Evolutionary conservation across 2,329 filamentous ascomycete genomes (phyloP), one percentile per base, ranked within the genome.

Genomic region (Aspergillus ochraceoroseus): DNA sequence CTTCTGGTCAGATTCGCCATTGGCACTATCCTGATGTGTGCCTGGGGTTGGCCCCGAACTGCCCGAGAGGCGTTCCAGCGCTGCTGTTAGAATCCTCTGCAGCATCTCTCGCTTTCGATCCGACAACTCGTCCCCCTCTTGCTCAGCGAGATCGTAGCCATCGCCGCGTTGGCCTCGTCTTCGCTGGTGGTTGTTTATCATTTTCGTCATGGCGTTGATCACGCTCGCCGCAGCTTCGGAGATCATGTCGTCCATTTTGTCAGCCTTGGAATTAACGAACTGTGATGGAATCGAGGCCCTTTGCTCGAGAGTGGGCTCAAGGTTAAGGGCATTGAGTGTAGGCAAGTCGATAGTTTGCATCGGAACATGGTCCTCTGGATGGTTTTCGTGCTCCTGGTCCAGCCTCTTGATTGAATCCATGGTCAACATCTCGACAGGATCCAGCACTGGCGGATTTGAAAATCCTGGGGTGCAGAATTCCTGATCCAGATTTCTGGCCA

Each of bases 191-290:
- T 44, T 52, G 38, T 57, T 59, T 41, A 62, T 57, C 41, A 59
- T 53, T 14, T 54, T 63, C 4, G 55, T 58, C 53, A 66, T 54
- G 15, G 57, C 54, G 33, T 58, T 59, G 22, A 65, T 51, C 39
- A 65, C 44, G 31, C 57, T 59, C 14, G 51, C 47, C 20, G 61
- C 59, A 7, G 56, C 55, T 19, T 63, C 56, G 5, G 55, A 32
- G 11, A 64, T 45, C 13, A 55, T 41, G 9, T 52, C 46, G 36
- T 57, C 20, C 46, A 46, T 38, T 40, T 56, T 46, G 3, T 28
- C 42, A 11, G 41, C 36, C 15, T 35, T 44, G 14, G 30, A 15
- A 7, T 30, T 36, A 12, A 20, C 29, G 7, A 25, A n/a, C 9
- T 38, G 51, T 17, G 47, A 15, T 12, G 41, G 12, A 5, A 37